These are phyloP conservation scores for Rhinocladiella similis DNA, from an alignment of 2,329 filamentous ascomycete genomes.

Conservation along the genomic window DNA sequence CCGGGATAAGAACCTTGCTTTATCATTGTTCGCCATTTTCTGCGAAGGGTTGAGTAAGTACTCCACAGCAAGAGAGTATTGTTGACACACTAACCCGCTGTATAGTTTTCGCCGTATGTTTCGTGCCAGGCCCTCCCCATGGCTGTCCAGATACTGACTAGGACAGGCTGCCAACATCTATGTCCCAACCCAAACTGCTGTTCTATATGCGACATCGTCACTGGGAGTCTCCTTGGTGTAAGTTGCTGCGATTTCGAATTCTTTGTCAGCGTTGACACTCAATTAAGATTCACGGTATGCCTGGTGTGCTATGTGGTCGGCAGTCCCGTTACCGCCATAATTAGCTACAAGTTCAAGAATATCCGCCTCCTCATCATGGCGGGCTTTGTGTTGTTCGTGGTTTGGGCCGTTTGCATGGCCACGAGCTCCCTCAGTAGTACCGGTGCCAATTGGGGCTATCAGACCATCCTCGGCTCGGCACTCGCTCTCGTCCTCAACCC, in stretches of 20 bases:
- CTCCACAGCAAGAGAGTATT: background rate
- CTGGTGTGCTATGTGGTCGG: conserved; percentile 9
- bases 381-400: conserved; percentile 5
- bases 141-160: background rate
- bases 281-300: background rate
- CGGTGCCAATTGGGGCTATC: conserved; percentile 20
- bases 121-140: background rate
- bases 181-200: conserved; percentile 9
- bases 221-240: conserved; percentile 10
- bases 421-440: conserved; percentile 11
- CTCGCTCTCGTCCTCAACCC: conserved; percentile 17
- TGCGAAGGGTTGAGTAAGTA: conserved; percentile 9
- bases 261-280: background rate
- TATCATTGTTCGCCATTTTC: conserved; percentile 6
- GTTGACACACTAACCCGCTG: background rate
- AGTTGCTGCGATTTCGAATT: background rate
- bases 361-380: conserved; percentile 1
- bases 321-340: conserved; percentile 7
- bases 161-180: conserved; percentile 15
- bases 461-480: conserved; percentile 15
- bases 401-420: conserved; percentile 14
- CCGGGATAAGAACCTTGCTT: conserved; percentile 7
- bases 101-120: conserved; percentile 8
- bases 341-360: conserved; percentile 12
- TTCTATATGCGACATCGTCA: conserved; percentile 6